These are phyloP conservation scores for Pichia sp. DNA, from an alignment of 1,139 yeast genomes.

Conservation along the genomic window DNA sequence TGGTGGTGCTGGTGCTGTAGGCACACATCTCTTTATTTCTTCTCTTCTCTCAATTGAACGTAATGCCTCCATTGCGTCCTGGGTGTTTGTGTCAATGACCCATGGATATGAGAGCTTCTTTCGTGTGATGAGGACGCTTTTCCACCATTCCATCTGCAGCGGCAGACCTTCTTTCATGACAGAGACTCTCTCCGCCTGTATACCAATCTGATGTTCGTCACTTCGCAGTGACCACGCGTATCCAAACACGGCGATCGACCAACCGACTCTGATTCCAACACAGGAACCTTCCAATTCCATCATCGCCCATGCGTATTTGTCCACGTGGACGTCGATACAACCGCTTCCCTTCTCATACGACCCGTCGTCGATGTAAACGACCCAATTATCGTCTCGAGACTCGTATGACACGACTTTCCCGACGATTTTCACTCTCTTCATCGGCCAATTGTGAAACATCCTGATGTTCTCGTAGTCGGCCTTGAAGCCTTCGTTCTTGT, in stretches of 20 bases:
- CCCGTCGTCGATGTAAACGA: slow-evolving; percentile 5
- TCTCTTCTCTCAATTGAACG: not conserved
- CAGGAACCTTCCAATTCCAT: slow-evolving; percentile 4
- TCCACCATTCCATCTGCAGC: slow-evolving; percentile 8
- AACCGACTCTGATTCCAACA: slow-evolving; percentile 1
- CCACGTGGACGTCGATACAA: not conserved
- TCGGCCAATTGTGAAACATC: slow-evolving; percentile 38
- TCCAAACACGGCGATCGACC: slow-evolving; percentile 5
- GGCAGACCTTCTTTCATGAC: not conserved
- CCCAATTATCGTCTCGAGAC: slow-evolving; percentile 13
- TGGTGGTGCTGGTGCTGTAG: too few relatives aligned
- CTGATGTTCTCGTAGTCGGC: slow-evolving; percentile 1
- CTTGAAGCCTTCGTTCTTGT: slow-evolving; percentile 8
- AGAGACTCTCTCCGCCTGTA: not conserved
- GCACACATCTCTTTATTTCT: not conserved
- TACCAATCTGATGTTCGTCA: not conserved
- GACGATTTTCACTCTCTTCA: slow-evolving; percentile 30
- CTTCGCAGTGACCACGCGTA: not conserved
- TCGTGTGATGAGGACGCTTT: not conserved
- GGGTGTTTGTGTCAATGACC: slow-evolving; percentile 4
- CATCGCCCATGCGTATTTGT: slow-evolving; percentile 4
- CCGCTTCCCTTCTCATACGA: slow-evolving; percentile 1
- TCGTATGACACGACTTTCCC: slow-evolving; percentile 35
- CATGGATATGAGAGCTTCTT: slow-evolving; percentile 1
- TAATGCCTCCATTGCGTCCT: slow-evolving; percentile 9